phyloP scores from a whole-genome alignment of 139 green algal genomes.

The Gonium pectorale region DNA sequence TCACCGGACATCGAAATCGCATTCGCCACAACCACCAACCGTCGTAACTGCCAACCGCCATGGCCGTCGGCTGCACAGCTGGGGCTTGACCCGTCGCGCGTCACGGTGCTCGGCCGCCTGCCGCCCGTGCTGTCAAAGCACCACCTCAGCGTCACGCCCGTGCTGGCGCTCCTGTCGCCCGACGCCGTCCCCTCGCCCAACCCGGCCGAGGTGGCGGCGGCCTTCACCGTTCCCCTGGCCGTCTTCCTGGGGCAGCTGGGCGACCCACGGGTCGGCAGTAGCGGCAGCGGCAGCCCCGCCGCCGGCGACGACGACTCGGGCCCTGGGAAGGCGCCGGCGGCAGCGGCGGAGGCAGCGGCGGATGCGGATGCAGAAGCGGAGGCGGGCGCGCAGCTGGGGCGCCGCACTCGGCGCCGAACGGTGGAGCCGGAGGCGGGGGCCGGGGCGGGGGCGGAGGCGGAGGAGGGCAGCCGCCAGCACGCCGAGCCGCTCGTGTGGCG shows the following conservation, averaged over 20 bases:
- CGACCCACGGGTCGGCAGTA: not conserved
- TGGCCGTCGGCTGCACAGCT: not conserved
- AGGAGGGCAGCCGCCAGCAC: no score
- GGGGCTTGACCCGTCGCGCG: not conserved
- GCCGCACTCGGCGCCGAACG: not conserved
- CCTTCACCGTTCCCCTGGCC: conserved; percentile 73
- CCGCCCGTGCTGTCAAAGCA: conserved; percentile 79
- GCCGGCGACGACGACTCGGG: not conserved
- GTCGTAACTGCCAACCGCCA: no score
- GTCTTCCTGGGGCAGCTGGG: conserved; percentile 19
- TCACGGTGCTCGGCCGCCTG: conserved; percentile 64
- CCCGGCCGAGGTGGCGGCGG: conserved; percentile 64
- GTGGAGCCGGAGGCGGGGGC: not conserved
- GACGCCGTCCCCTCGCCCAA: conserved; percentile 54
- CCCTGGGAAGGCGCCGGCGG: not conserved
- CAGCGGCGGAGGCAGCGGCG: not conserved
- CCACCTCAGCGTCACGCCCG: conserved; percentile 76
- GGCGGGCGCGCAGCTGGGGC: not conserved
- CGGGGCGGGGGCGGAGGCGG: not conserved
- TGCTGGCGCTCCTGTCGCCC: conserved; percentile 62
- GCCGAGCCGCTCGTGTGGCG: no score
- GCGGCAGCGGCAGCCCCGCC: not conserved
- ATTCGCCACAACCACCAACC: no score
- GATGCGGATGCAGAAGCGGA: not conserved
- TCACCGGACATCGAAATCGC: no score